Evolutionary conservation across 2,329 filamentous ascomycete genomes (phyloP).

Genomic region (Tricladium varicosporioides): DNA sequence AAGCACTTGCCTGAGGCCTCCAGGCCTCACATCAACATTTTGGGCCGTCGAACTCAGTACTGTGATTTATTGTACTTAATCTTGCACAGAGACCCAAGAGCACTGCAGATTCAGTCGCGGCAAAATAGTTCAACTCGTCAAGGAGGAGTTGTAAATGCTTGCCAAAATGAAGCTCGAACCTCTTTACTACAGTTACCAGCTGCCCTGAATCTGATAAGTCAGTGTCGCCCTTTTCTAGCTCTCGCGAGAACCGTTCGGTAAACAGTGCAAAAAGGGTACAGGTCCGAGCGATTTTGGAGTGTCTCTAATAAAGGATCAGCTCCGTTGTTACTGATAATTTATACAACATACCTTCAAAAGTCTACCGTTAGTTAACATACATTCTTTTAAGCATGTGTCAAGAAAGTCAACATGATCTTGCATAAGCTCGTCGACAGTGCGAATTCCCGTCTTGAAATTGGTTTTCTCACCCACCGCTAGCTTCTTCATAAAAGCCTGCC

Average conservation of each 20-base stretch:
- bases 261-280: conserved; percentile 93
- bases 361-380: conserved; percentile 97
- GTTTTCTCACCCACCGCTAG: conserved; percentile 54
- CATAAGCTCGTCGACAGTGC: conserved; percentile 97
- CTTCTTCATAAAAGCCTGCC: conserved; percentile 86
- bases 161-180: conserved; percentile 92
- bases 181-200: conserved; percentile 50
- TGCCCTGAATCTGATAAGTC: conserved; percentile 55
- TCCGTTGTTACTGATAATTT: conserved; percentile 60
- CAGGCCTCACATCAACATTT: no score
- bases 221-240: conserved; percentile 79
- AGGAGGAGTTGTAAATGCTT: conserved; percentile 90
- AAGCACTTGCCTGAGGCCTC: no score
- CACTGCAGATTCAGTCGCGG: conserved; percentile 94
- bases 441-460: conserved; percentile 37
- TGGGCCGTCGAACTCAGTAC: conserved; percentile 61
- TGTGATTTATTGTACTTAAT: conserved; percentile 77
- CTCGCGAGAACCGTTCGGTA: conserved; percentile 80
- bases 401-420: conserved; percentile 98
- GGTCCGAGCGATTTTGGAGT: conserved; percentile 94
- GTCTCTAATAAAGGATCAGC: conserved; percentile 73
- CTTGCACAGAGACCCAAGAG: conserved; percentile 83
- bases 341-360: conserved; percentile 68
- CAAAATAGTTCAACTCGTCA: conserved; percentile 94
- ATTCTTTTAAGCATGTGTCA: conserved; percentile 96